Evolutionary conservation across 257 asterid genomes (phyloP).

Genomic region (Lithospermum erythrorhizon): DNA sequence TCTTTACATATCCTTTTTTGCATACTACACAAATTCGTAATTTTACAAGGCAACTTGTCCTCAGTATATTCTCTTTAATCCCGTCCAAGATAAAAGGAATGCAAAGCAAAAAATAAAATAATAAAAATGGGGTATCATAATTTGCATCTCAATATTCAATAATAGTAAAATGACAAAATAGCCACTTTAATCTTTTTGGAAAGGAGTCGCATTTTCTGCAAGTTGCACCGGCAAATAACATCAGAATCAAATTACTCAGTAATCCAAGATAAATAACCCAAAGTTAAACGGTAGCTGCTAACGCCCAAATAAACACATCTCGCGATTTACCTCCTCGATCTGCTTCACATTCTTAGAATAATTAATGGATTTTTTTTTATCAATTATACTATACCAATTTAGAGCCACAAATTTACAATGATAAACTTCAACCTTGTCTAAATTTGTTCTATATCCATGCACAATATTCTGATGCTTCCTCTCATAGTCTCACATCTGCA

Average conservation of each 20-base stretch:
- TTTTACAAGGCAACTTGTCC: not conserved
- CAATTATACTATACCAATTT: constrained; percentile 2
- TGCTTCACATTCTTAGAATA: no score
- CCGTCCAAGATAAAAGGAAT: not conserved
- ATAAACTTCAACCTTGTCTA: constrained; percentile 19
- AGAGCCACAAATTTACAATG: constrained; percentile 14
- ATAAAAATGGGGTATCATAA: not conserved
- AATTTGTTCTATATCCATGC: not conserved
- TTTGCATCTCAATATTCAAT: not conserved
- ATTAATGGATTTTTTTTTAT: no score
- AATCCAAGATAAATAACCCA: no score
- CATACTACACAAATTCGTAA: no score
- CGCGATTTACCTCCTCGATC: no score
- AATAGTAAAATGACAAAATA: constrained; percentile 1
- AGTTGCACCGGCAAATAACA: constrained; percentile 20
- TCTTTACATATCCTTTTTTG: not conserved
- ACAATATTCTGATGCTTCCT: no score
- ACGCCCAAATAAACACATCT: no score
- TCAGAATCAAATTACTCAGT: constrained; percentile 9
- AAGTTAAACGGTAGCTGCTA: no score
- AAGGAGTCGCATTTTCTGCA: constrained; percentile 16
- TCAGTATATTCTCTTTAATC: not conserved
- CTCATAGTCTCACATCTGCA: no score
- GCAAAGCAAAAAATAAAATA: not conserved
- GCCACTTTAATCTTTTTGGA: constrained; percentile 9